Base-by-base conservation (phyloP, 1,139 yeast species). In the Sugiyamaella japonica region DNA sequence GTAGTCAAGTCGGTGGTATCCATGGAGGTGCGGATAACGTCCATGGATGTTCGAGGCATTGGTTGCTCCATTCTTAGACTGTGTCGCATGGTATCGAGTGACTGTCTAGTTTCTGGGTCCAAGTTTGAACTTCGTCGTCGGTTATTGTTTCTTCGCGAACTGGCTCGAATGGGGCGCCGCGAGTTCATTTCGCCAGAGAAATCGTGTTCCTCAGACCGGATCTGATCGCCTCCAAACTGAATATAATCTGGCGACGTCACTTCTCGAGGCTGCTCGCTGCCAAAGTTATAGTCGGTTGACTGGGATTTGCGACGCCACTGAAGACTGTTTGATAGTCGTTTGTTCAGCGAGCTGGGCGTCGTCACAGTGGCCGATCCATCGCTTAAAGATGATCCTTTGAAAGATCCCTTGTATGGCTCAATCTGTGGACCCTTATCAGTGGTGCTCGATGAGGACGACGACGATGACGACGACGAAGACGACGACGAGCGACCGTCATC, bases 1-100 rank as follows among this genome's bases (percentile, higher is more conserved):
- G 69, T 64, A 7, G 69, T 65, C 28, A 66, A 46, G 40, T 65
- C 70, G 10, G 56, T 53, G 8, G 64, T 40, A 28, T 66, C 70
- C 63, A 63, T 60, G n/a, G 66, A 61, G n/a, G 66, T 60, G 28
- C 70, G 59, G 15, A 66, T 57, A 16, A 58, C 59, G 16, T 66
- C 70, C 42, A 63, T 42, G 1, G 66, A 62, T 43, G 59, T 55
- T 6, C 67, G 57, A 1, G 66, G 65, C 17, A 61, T 60, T 5
- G 56, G 55, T 53, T 66, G 68, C 48, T 66, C 68, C 62, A 63
- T 64, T n/a, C 68, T 57, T 43, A 62, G 52, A 13, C 57, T 50
- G 28, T 55, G 50, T 23, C 68, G 56, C 29, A 57, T 56, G 25
- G 50, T 49, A 20, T 63, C 66, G 40, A 63, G 48, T 5, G 63